Evolutionary conservation across 805 yeast species (phyloP).

Genomic region (Candida cerambycidarum): DNA sequence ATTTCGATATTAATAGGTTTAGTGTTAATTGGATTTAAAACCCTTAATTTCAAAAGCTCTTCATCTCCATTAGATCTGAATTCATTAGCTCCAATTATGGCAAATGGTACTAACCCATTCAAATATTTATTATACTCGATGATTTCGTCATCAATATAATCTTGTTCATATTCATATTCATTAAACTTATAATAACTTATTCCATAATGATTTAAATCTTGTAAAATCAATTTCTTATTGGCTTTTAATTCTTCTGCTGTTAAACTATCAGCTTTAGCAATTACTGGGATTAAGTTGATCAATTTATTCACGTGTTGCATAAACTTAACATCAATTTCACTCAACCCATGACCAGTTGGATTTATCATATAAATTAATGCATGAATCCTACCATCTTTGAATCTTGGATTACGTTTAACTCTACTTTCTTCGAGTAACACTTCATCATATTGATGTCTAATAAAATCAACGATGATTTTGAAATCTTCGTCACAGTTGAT

Average conservation of each 20-base stretch:
- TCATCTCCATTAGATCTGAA: conserved; percentile 43
- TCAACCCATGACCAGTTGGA: conserved; percentile 47
- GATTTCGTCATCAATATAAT: conserved; percentile 58
- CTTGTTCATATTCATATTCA: conserved; percentile 56
- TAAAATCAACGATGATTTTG: conserved; percentile 69
- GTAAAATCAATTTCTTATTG: conserved; percentile 72
- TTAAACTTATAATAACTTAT: conserved; percentile 73
- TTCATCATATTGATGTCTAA: conserved; percentile 82
- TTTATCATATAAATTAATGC: conserved; percentile 48
- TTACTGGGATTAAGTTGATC: conserved; percentile 45
- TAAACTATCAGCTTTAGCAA: conserved; percentile 45
- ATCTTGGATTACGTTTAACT: conserved; percentile 81
- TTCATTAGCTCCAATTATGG: conserved; percentile 68
- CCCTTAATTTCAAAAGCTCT: conserved; percentile 53
- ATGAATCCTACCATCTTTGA: conserved; percentile 82
- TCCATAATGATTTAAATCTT: conserved; percentile 69
- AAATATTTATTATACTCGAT: conserved; percentile 64
- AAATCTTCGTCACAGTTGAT: conserved; percentile 68
- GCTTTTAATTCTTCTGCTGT: conserved; percentile 49
- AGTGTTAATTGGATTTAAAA: conserved; percentile 48
- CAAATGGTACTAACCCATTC: conserved; percentile 64
- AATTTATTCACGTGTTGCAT: conserved; percentile 41
- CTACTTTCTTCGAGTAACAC: conserved; percentile 77
- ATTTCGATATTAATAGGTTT: conserved; percentile 62
- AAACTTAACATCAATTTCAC: conserved; percentile 43